Evolutionary conservation across 1,284 basidiomycete species (phyloP).

Genomic region (Marasmius fiardii): DNA sequence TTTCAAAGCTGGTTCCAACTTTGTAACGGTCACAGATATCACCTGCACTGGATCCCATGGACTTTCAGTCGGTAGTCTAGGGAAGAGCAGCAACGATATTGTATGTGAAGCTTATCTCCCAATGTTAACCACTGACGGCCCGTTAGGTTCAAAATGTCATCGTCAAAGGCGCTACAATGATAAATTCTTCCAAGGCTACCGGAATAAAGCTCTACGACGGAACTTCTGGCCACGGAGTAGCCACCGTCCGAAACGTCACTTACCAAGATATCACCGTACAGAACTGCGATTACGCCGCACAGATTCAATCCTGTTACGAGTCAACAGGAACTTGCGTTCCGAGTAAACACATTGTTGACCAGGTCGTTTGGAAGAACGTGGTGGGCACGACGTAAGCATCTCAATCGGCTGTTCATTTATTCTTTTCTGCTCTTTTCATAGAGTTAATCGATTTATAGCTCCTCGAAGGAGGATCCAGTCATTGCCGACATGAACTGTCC

Average conservation of each 20-base stretch:
- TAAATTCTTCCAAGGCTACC: conserved; percentile 27
- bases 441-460: conserved; percentile 12
- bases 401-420: not conserved
- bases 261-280: conserved; percentile 25
- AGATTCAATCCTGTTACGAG: conserved; percentile 29
- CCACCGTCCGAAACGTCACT: conserved; percentile 29
- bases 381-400: conserved; percentile 24
- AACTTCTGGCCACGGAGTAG: conserved; percentile 23
- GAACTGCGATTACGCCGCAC: conserved; percentile 29
- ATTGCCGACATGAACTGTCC: conserved; percentile 27
- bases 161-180: conserved; percentile 26
- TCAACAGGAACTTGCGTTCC: conserved; percentile 21
- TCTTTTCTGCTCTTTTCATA: no score
- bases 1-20: conserved; percentile 26
- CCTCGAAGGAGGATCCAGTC: conserved; percentile 20
- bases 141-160: conserved; percentile 24
- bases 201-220: conserved; percentile 30
- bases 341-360: conserved; percentile 22
- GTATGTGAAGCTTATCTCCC: conserved; percentile 10
- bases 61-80: conserved; percentile 27
- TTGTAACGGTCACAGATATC: conserved; percentile 24
- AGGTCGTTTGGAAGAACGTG: conserved; percentile 22
- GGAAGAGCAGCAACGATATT: conserved; percentile 17
- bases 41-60: conserved; percentile 29
- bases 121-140: no score